phyloP scores from a whole-genome alignment of 495 filamentous ascomycete genomes.

The Aspergillus ellipticus region DNA sequence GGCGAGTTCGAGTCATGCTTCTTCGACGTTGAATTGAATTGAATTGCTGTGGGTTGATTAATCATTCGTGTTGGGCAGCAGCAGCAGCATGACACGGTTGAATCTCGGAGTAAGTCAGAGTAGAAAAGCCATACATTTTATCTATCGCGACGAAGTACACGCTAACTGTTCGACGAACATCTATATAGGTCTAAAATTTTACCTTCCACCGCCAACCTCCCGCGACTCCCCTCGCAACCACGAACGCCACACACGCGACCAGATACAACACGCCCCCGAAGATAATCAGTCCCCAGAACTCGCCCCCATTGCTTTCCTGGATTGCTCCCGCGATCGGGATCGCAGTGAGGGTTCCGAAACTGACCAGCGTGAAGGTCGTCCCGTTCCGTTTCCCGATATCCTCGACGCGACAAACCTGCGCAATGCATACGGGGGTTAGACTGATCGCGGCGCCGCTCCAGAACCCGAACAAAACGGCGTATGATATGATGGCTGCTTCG shows the following conservation, averaged over 20 bases:
- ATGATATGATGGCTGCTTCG: constrained; percentile 49
- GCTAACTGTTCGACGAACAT: neutral
- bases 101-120: too few relatives aligned
- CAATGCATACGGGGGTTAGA: constrained; percentile 57
- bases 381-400: constrained; percentile 62
- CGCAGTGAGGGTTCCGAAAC: constrained; percentile 61
- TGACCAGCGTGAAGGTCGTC: constrained; percentile 57
- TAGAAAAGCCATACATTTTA: too few relatives aligned
- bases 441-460: constrained; percentile 56
- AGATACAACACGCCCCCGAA: constrained; percentile 52
- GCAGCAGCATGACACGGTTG: too few relatives aligned
- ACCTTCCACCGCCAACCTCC: constrained; percentile 35
- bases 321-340: constrained; percentile 72
- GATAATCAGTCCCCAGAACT: constrained; percentile 47
- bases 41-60: too few relatives aligned
- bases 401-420: constrained; percentile 54
- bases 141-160: too few relatives aligned
- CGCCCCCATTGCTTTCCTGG: constrained; percentile 18
- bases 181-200: constrained; percentile 19
- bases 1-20: too few relatives aligned
- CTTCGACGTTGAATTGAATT: too few relatives aligned
- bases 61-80: too few relatives aligned
- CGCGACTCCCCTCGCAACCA: constrained; percentile 43
- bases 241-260: constrained; percentile 41
- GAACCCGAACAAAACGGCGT: constrained; percentile 58